Conservation (phyloP, 148 eudicot genomes). For the Silene conica region DNA sequence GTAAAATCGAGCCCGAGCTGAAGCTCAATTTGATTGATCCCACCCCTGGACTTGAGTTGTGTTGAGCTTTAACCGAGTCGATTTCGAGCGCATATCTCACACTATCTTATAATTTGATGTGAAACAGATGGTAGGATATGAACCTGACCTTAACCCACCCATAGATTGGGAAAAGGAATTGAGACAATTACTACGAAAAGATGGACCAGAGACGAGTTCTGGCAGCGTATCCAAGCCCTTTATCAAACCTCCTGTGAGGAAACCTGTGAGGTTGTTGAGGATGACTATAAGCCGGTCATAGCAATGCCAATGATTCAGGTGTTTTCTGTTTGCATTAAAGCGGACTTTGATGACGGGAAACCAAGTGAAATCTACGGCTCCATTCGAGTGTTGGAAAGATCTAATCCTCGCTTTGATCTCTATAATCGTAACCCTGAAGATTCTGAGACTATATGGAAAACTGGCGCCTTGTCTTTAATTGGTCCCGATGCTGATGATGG, state of each 20-base stretch:
- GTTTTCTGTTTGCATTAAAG: neutral
- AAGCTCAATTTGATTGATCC: no score
- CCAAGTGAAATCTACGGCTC: conserved; percentile 5
- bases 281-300: no score
- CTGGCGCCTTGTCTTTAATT: conserved; percentile 1
- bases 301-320: neutral
- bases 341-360: neutral
- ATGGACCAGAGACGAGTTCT: no score
- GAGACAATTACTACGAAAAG: neutral
- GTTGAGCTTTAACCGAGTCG: no score
- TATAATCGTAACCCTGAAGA: conserved; percentile 10
- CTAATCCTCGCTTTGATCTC: neutral
- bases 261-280: no score
- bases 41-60: no score
- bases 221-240: neutral
- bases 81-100: no score
- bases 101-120: no score
- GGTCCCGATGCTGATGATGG: neutral
- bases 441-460: neutral
- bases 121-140: conserved; percentile 5
- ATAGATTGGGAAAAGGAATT: neutral
- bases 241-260: no score
- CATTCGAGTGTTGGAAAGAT: neutral
- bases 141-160: neutral
- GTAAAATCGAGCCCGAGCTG: no score